Base-by-base conservation (phyloP, 495 filamentous ascomycete species). In the Elaphomyces granulatus region DNA sequence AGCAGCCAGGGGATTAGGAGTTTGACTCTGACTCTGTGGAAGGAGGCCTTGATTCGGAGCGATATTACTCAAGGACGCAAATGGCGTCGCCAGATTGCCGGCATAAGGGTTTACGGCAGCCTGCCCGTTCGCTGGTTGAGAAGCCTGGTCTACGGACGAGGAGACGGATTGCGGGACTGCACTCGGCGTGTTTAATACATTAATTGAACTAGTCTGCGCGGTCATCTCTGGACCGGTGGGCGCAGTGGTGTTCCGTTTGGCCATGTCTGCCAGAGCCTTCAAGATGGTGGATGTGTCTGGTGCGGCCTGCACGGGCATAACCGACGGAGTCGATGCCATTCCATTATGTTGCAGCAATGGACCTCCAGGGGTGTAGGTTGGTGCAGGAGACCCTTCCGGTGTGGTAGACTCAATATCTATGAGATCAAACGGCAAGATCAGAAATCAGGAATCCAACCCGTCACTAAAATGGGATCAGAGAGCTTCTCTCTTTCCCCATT, bases 231-330 rank as follows among this genome's bases (percentile, higher is more conserved):
- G 57, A 40, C 57, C 68, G 51, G 67, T 61, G 18, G 81, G 72
- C 8, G 77, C 69, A 9, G 72, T 60, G 39, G 77, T 71, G 56
- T 81, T 88, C 55, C 86, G 79, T 41, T 85, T 81, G 28, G 83
- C 83, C 67, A 93, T 85, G 48, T 82, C 82, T 34, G 83, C 83
- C 42, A 93, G 70, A 20, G 81, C 81, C 51, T 81, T 82, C 66
- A 90, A 65, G 52, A 93, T 87, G 43, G 71, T 72, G 15, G 76
- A 75, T 16, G 78, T 81, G 53, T 81, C 73, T 42, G 67, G 66
- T 10, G 72, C 60, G 45, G 66, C 41, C 36, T 59, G 41, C 34
- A 52, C 47, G 42, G 57, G 42, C 41, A 59, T 37, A 46, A 61
- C 43, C 32, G 58, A 44, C 51, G 45, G 53, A 43, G 63, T 64